A percentile compares a stretch with the other conserved stretches of the same genome.
Evolutionary conservation across 805 yeast species (phyloP).

Genomic region (Alloascoidea hylecoeti): DNA sequence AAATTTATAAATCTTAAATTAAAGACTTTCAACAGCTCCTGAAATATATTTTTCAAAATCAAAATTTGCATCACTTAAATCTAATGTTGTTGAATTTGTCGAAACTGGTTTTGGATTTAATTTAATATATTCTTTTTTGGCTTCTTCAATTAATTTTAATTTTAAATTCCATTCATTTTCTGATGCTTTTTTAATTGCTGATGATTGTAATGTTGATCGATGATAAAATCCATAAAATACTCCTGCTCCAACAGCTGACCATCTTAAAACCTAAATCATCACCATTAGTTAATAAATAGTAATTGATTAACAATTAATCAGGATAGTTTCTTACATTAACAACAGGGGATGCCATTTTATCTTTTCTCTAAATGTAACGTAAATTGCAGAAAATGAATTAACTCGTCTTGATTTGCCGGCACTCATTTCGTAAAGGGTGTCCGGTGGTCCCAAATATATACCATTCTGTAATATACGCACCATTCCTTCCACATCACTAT

Average conservation of each 20-base stretch:
- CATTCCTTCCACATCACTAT: too few species aligned
- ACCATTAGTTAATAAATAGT: constrained; percentile 3
- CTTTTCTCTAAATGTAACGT: constrained; percentile 3
- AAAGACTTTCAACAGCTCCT: too few species aligned
- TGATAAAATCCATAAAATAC: constrained; percentile 79
- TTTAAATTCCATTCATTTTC: constrained; percentile 45
- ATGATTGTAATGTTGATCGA: constrained; percentile 51
- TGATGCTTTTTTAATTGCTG: constrained; percentile 45
- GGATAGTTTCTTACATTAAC: too few species aligned
- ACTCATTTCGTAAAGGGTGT: constrained; percentile 7
- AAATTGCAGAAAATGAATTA: neutral
- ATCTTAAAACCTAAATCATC: constrained; percentile 61
- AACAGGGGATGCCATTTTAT: too few species aligned
- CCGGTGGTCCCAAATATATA: constrained; percentile 7
- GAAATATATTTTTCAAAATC: constrained; percentile 44
- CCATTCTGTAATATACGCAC: too few species aligned
- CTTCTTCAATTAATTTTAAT: constrained; percentile 69
- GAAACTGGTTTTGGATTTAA: constrained; percentile 30
- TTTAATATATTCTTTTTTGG: constrained; percentile 79
- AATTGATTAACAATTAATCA: constrained; percentile 3
- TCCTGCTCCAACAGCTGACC: constrained; percentile 84
- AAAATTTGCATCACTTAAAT: constrained; percentile 83
- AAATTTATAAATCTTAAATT: too few species aligned
- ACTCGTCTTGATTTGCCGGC: constrained; percentile 2
- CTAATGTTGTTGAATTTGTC: constrained; percentile 23